These are phyloP conservation scores for Mortierella antarctica DNA, from an alignment of 192 early-diverging fungal species.

Conservation along the genomic window DNA sequence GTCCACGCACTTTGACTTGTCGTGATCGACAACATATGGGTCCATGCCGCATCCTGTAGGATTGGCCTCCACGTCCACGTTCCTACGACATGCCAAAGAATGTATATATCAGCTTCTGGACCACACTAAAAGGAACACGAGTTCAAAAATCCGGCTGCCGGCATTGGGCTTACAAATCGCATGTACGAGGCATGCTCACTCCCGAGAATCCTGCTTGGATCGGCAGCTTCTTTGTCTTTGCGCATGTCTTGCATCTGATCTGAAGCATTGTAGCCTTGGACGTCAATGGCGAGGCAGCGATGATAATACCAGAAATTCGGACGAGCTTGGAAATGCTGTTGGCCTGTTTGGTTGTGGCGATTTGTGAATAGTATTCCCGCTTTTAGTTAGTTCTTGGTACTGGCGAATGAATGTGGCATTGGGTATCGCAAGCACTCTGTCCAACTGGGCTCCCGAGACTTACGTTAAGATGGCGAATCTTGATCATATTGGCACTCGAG, in stretches of 20 bases:
- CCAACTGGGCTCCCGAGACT: conserved; percentile 6
- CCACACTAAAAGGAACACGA: neutral
- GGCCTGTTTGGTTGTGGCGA: conserved; percentile 58
- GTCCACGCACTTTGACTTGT: conserved; percentile 96
- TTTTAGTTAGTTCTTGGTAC: neutral
- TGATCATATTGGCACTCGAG: conserved; percentile 87
- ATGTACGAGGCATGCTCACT: conserved; percentile 86
- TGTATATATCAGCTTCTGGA: neutral
- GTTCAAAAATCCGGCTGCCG: conserved; percentile 50
- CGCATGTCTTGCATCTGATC: conserved; percentile 90
- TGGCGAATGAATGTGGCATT: neutral
- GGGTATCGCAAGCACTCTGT: neutral
- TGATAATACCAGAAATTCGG: conserved; percentile 95
- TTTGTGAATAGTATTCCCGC: neutral
- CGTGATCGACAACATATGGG: conserved; percentile 93
- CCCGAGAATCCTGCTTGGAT: conserved; percentile 89
- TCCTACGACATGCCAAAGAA: conserved; percentile 2
- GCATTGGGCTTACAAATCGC: conserved; percentile 76
- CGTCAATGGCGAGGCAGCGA: conserved; percentile 86
- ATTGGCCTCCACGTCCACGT: conserved; percentile 42
- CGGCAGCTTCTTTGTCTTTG: conserved; percentile 81
- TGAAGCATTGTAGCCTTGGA: conserved; percentile 92
- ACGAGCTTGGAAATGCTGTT: conserved; percentile 92
- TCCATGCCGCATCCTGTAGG: conserved; percentile 83
- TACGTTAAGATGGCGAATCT: conserved; percentile 92